Conservation (phyloP, 768 basidiomycete genomes). For the Tylopilus balloui region DNA sequence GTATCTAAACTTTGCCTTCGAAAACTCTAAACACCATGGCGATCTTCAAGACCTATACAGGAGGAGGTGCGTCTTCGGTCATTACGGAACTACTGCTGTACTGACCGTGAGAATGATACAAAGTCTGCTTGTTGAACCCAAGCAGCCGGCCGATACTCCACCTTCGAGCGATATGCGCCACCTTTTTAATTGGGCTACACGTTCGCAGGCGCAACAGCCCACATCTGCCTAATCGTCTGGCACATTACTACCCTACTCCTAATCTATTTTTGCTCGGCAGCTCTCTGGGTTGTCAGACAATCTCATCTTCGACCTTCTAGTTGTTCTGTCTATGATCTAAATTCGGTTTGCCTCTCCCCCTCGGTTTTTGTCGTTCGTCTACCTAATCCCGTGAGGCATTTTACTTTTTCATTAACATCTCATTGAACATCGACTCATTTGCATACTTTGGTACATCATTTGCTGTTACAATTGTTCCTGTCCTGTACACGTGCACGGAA, state of each 20-base stretch:
- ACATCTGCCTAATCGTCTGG: conserved; percentile 30
- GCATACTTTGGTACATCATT: conserved; percentile 27
- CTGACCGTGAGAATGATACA: conserved; percentile 1
- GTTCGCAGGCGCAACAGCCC: conserved; percentile 43
- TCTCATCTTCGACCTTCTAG: conserved; percentile 15
- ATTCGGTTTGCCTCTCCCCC: conserved; percentile 20
- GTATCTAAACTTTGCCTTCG: conserved; percentile 69
- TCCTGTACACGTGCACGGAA: conserved; percentile 28
- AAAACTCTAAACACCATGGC: conserved; percentile 70
- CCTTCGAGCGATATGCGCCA: conserved; percentile 68
- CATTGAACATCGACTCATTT: conserved; percentile 25
- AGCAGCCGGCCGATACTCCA: conserved; percentile 67
- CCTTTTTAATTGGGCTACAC: conserved; percentile 74
- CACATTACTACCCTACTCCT: conserved; percentile 18
- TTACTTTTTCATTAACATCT: conserved; percentile 20
- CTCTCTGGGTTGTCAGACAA: conserved; percentile 10
- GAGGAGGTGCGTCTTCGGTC: conserved; percentile 54
- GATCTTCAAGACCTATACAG: conserved; percentile 83
- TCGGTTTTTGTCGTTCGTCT: conserved; percentile 23
- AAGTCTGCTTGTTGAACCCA: conserved; percentile 80
- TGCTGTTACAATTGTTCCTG: conserved; percentile 28
- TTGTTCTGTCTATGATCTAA: conserved; percentile 28
- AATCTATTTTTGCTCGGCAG: conserved; percentile 2
- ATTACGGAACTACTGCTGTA: background rate
- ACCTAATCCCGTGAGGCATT: conserved; percentile 22